Conservation (phyloP, 768 basidiomycete genomes). For the Boletus reticulatus region DNA sequence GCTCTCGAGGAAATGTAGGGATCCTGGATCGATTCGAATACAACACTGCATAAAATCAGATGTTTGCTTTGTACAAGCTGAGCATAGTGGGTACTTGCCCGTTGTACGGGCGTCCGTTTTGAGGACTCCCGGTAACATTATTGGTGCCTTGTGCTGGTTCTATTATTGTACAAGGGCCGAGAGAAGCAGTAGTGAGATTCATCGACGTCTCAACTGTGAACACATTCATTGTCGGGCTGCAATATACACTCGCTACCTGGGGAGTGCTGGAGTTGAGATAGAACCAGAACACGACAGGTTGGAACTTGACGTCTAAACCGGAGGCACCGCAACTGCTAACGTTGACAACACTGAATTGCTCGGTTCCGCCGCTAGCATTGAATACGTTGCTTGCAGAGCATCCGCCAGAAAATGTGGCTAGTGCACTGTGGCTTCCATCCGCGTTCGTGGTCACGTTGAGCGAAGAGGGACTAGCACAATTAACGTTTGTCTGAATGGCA, state of each 20-base stretch:
- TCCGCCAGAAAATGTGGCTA: constrained; percentile 46
- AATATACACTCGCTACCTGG: constrained; percentile 55
- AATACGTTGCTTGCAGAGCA: constrained; percentile 42
- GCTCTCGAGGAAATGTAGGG: constrained; percentile 53
- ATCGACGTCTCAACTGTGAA: constrained; percentile 43
- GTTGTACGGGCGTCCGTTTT: constrained; percentile 53
- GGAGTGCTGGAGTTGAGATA: constrained; percentile 39
- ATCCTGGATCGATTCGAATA: constrained; percentile 38
- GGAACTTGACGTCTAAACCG: constrained; percentile 36
- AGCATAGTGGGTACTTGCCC: constrained; percentile 40
- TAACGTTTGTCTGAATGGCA: constrained; percentile 41
- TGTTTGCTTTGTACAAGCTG: not conserved
- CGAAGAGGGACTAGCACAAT: constrained; percentile 44
- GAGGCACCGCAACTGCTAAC: constrained; percentile 30
- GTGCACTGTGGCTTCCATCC: constrained; percentile 35
- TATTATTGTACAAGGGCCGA: constrained; percentile 36
- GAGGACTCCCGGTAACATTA: constrained; percentile 49
- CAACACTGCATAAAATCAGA: constrained; percentile 32
- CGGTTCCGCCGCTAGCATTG: constrained; percentile 33
- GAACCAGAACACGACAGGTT: constrained; percentile 71
- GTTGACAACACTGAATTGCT: constrained; percentile 52
- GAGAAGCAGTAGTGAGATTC: constrained; percentile 41
- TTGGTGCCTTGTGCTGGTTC: constrained; percentile 37
- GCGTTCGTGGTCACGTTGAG: constrained; percentile 21
- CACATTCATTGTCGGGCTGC: constrained; percentile 47